These are phyloP conservation scores for Ceratobasidium sp. DNA, from an alignment of 1,284 basidiomycete species.

Conservation along the genomic window DNA sequence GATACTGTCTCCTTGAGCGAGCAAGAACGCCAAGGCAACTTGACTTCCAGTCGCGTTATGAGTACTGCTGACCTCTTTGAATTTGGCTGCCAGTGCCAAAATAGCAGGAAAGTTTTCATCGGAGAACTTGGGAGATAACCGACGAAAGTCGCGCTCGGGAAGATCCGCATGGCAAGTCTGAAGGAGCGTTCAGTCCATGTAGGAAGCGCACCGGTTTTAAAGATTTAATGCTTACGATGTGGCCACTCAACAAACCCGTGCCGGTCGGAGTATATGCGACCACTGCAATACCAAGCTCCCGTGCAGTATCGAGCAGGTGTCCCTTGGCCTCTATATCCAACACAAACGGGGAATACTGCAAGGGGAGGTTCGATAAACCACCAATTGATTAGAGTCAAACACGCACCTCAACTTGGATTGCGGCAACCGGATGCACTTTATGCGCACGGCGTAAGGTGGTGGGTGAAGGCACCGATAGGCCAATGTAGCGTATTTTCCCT, in stretches of 20 bases:
- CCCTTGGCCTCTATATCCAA: constrained; percentile 61
- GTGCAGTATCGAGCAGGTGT: constrained; percentile 55
- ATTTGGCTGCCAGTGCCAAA: constrained; percentile 58
- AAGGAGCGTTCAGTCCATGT: background rate
- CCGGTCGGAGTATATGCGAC: constrained; percentile 54
- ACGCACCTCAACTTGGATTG: constrained; percentile 62
- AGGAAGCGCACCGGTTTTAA: no score
- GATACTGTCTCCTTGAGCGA: constrained; percentile 49
- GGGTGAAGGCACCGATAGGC: constrained; percentile 58
- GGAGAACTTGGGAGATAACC: constrained; percentile 46
- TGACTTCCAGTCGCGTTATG: constrained; percentile 51
- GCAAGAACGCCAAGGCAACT: constrained; percentile 55
- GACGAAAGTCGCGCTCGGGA: constrained; percentile 44
- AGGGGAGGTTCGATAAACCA: background rate
- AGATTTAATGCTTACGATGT: constrained; percentile 30
- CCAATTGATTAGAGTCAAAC: background rate
- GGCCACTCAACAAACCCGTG: constrained; percentile 52
- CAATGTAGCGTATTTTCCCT: constrained; percentile 47
- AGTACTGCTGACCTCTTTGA: constrained; percentile 54
- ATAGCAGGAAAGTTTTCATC: constrained; percentile 66
- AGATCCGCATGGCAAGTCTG: constrained; percentile 41
- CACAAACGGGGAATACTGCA: constrained; percentile 62
- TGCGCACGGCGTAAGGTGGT: constrained; percentile 68
- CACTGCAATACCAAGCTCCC: constrained; percentile 52
- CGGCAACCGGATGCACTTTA: constrained; percentile 65